Evolutionary conservation across 192 early-diverging fungal genomes (phyloP).

Genomic region (Gryganskiella cystojenkinii): DNA sequence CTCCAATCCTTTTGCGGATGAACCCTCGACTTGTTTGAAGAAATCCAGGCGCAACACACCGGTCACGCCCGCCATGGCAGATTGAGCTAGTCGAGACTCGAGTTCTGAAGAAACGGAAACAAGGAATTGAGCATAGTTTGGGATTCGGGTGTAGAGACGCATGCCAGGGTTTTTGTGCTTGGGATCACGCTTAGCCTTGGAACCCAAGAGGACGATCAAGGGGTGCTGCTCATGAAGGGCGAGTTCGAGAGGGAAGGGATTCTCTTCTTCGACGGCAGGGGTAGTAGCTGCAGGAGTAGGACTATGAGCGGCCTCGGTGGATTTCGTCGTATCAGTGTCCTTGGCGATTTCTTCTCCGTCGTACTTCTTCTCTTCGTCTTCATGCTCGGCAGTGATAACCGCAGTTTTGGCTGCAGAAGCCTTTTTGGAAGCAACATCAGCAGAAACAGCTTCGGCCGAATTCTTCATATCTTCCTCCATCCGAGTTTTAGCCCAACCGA

Average conservation of each 20-base stretch:
- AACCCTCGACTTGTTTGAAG: slow-evolving; percentile 1
- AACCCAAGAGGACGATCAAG: background rate
- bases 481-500: background rate
- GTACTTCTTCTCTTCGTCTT: too few relatives aligned
- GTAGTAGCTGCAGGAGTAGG: too few relatives aligned
- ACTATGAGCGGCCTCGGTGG: too few relatives aligned
- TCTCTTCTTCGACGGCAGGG: too few relatives aligned
- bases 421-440: too few relatives aligned
- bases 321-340: too few relatives aligned
- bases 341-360: too few relatives aligned
- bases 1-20: background rate
- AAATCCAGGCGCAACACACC: background rate
- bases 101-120: background rate
- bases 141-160: background rate
- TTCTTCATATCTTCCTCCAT: background rate
- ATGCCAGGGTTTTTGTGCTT: background rate
- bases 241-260: too few relatives aligned
- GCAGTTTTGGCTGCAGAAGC: too few relatives aligned
- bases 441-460: background rate
- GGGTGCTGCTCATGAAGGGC: background rate
- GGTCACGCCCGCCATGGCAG: background rate
- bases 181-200: background rate
- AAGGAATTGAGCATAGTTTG: background rate
- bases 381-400: too few relatives aligned
- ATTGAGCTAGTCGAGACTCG: background rate